Percentiles rank a stretch among this genome's conserved stretches.
Evolutionary conservation across 164 flowering plant genomes (phyloP).

Genomic region (Magnolia officinalis): DNA sequence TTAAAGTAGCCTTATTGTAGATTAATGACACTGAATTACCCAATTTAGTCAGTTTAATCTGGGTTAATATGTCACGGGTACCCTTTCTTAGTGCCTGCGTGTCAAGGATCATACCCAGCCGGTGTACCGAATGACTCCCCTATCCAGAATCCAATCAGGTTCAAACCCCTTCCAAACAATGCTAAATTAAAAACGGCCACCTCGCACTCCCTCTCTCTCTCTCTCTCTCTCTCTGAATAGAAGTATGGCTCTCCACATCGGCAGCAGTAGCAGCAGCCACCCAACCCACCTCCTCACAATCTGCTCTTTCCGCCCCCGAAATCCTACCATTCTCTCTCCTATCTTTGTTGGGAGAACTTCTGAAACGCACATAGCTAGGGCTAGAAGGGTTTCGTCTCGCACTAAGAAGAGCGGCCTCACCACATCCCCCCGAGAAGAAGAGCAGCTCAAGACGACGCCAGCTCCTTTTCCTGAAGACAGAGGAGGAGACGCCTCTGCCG

Average conservation of each 20-base stretch:
- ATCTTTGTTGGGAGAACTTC: not conserved
- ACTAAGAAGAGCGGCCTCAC: constrained; percentile 42
- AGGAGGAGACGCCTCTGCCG: constrained; percentile 5
- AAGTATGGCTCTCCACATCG: constrained; percentile 6
- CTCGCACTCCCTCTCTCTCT: not conserved
- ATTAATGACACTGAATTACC: no score
- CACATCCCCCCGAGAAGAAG: constrained; percentile 34
- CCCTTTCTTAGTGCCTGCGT: no score
- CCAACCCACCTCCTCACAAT: constrained; percentile 3
- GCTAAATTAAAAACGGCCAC: no score
- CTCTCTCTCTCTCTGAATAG: not conserved
- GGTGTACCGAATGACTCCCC: no score
- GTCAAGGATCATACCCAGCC: no score
- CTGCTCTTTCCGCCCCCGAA: not conserved
- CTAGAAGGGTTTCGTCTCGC: constrained; percentile 39
- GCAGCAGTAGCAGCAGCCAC: not conserved
- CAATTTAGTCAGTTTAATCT: no score
- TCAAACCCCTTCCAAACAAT: not conserved
- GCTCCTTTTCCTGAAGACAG: constrained; percentile 13
- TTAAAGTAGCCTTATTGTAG: no score
- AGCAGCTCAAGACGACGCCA: constrained; percentile 9
- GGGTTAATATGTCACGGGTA: no score
- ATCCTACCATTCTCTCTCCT: not conserved
- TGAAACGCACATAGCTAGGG: constrained; percentile 14
- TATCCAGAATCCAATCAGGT: no score